Evolutionary conservation across 306 rosid species (phyloP).

Genomic region (Albizia julibrissin): DNA sequence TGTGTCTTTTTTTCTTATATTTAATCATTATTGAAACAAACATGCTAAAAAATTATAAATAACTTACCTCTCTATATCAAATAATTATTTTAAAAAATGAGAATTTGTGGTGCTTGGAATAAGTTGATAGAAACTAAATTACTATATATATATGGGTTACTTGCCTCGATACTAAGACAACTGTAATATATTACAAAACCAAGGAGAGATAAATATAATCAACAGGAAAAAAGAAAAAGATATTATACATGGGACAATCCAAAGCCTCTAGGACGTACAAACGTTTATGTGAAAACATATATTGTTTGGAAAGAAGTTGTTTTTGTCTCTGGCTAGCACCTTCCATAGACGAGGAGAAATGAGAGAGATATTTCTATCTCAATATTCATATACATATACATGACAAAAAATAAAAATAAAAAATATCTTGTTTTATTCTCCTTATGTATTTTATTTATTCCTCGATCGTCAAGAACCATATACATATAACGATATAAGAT

Average conservation of each 20-base stretch:
- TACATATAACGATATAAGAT: background rate
- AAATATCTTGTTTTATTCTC: background rate
- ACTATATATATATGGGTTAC: background rate
- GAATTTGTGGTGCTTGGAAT: background rate
- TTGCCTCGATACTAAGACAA: background rate
- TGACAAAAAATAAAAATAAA: background rate
- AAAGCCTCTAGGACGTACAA: background rate
- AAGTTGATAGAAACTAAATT: background rate
- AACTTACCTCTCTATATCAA: background rate
- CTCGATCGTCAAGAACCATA: background rate
- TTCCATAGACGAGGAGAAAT: background rate
- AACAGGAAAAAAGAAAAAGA: background rate
- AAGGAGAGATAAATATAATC: background rate
- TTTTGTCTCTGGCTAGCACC: background rate
- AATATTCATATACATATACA: background rate
- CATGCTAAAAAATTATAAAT: background rate
- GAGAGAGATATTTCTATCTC: background rate
- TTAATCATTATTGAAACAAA: too few species aligned
- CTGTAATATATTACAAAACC: background rate
- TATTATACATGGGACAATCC: background rate
- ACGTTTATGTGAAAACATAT: background rate
- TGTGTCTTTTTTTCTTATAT: too few species aligned
- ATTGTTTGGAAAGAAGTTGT: background rate
- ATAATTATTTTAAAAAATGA: background rate
- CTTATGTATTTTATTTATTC: background rate